Conservation (phyloP, 2,329 filamentous ascomycete genomes). For the Macrophomina tecta region DNA sequence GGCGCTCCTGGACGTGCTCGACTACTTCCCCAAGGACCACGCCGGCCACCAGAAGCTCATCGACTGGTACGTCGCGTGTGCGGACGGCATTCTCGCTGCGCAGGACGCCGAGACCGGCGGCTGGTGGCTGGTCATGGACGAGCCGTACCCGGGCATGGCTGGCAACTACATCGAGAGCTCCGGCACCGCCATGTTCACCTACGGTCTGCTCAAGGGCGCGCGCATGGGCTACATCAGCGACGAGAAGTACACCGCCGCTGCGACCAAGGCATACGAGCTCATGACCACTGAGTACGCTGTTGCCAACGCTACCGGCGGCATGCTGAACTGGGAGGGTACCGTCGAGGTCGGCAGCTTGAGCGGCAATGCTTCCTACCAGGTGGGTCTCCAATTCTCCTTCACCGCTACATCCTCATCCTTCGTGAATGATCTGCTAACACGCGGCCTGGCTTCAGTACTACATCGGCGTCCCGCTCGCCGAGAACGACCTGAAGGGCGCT, state of each 20-base stretch:
- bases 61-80: slow-evolving; percentile 47
- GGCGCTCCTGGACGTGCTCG: slow-evolving; percentile 55
- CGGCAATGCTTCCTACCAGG: slow-evolving; percentile 58
- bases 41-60: slow-evolving; percentile 45
- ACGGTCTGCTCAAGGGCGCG: slow-evolving; percentile 44
- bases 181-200: slow-evolving; percentile 59
- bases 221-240: slow-evolving; percentile 40
- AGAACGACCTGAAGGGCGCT: slow-evolving; percentile 50
- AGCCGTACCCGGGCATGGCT: slow-evolving; percentile 48
- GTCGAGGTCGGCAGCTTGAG: slow-evolving; percentile 60
- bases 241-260: slow-evolving; percentile 46
- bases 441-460: slow-evolving; percentile 40
- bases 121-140: slow-evolving; percentile 66
- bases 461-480: slow-evolving; percentile 40
- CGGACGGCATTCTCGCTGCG: slow-evolving; percentile 9
- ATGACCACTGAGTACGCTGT: slow-evolving; percentile 55
- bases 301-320: slow-evolving; percentile 49
- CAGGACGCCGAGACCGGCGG: slow-evolving; percentile 47
- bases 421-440: slow-evolving; percentile 6
- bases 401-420: not conserved
- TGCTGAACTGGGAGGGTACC: slow-evolving; percentile 59
- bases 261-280: slow-evolving; percentile 52
- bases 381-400: slow-evolving; percentile 37
- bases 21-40: slow-evolving; percentile 51
- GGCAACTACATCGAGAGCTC: slow-evolving; percentile 68